phyloP scores from a whole-genome alignment of 2,329 filamentous ascomycete species.

The Endothia cerciana region DNA sequence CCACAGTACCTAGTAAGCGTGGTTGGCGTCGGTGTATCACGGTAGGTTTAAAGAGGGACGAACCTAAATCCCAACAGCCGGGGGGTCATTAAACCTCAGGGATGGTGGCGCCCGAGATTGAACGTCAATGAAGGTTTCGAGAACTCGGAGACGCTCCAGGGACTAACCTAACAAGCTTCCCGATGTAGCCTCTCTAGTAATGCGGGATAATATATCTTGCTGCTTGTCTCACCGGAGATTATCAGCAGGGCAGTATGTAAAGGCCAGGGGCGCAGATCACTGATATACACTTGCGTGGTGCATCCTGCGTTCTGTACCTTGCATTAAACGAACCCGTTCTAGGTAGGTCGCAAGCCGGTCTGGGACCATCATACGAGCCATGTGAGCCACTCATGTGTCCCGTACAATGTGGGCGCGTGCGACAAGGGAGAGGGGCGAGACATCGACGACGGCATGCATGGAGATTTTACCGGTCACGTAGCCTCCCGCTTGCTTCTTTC shows the following conservation, averaged over 20 bases:
- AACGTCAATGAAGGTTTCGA: neutral
- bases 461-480: neutral
- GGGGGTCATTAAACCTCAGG: neutral
- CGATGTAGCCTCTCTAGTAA: neutral
- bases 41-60: neutral
- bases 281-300: neutral
- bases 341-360: slow-evolving; percentile 16
- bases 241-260: neutral
- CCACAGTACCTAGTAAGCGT: too few relatives aligned
- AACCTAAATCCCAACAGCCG: neutral
- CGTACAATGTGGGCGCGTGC: neutral
- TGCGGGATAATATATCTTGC: neutral
- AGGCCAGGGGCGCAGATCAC: neutral
- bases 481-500: neutral
- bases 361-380: neutral
- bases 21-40: neutral
- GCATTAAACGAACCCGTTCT: slow-evolving; percentile 17
- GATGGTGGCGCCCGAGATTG: neutral
- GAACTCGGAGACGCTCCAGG: neutral
- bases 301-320: slow-evolving; percentile 9
- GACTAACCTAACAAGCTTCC: neutral
- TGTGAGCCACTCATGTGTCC: slow-evolving; percentile 4
- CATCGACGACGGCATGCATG: neutral
- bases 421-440: neutral
- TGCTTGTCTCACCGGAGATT: neutral